Evolutionary conservation across 768 basidiomycete species (phyloP), one percentile per base, ranked within the genome.

Genomic region (Pisolithus sp.): DNA sequence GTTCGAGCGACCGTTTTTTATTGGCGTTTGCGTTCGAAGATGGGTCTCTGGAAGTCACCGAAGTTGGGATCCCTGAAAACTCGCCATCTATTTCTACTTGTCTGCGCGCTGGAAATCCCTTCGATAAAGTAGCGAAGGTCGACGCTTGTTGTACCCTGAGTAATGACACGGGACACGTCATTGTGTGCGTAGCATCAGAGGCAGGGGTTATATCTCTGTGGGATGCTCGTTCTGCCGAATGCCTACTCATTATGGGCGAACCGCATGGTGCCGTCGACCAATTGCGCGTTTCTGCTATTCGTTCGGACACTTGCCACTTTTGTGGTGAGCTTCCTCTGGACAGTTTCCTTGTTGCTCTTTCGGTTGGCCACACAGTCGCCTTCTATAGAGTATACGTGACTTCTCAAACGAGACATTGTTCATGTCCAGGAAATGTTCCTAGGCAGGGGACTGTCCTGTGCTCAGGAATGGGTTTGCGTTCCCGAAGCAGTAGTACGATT

Each of bases 151-250:
- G 68, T 43, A 64, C 78, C 45, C 76, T 79, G 48, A 61, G 86
- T 47, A 77, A 73, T 36, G 80, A 79, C 6, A 69, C 64, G 43
- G 67, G 67, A 13, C 77, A 76, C 18, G 63, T 82, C 15, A 73
- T 91, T 54, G 63, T 89, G 15, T 81, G 74, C 38, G 77, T 78
- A 12, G 79, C 80, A 17, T 85, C 87, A 3, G 77, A 82, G 47
- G 73, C 77, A 1, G 89, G 89, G 9, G 71, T 78, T 9, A 73
- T 91, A 20, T 86, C 89, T 0, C 59, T 92, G 12, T 92, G 89
- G 89, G 87, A 91, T 59, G 80, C 74, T 7, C 58, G 68, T n/a
- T 81, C 81, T 6, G 75, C 77, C 10, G 83, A 83, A 56, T 81
- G 82, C 53, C 76, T 90, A 38, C 70, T 75, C 49, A 71, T 82